These are phyloP conservation scores for Lagenaria siceraria DNA, from an alignment of 306 rosid genomes.

Conservation along the genomic window DNA sequence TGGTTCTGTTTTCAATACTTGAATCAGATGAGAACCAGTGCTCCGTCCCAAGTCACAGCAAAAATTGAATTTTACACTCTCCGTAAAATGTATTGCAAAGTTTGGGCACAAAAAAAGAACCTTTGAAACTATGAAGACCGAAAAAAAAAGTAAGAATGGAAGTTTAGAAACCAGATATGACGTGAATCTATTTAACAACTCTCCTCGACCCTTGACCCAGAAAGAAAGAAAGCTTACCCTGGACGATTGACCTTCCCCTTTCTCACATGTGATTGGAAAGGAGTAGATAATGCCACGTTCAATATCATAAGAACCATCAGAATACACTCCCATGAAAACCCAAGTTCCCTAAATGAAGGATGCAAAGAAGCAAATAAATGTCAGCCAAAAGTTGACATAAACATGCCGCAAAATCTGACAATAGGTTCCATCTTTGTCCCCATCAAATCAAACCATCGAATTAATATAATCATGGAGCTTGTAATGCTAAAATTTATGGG, in stretches of 20 bases:
- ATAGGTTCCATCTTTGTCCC: too few species aligned
- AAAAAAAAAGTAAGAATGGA: background rate
- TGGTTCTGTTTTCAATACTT: too few species aligned
- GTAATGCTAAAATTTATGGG: background rate
- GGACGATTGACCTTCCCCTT: conserved; percentile 79
- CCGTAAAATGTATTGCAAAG: background rate
- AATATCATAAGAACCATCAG: conserved; percentile 82
- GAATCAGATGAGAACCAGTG: too few species aligned
- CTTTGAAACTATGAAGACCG: background rate
- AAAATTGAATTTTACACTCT: too few species aligned
- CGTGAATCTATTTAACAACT: background rate
- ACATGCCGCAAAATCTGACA: too few species aligned
- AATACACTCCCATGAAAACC: conserved; percentile 94
- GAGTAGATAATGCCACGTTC: conserved; percentile 69
- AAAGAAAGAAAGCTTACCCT: conserved; percentile 27
- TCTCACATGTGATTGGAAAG: conserved; percentile 81
- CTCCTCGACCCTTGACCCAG: background rate
- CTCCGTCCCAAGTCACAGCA: too few species aligned
- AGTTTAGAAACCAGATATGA: background rate
- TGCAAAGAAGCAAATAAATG: background rate
- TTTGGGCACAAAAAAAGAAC: background rate
- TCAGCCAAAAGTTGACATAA: background rate
- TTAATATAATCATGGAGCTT: background rate
- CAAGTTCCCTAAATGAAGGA: conserved; percentile 41
- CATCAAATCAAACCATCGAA: too few species aligned